Evolutionary conservation across 805 yeast genomes (phyloP), one percentile per base, ranked within the genome.

Genomic region (Candida ascalaphidarum): DNA sequence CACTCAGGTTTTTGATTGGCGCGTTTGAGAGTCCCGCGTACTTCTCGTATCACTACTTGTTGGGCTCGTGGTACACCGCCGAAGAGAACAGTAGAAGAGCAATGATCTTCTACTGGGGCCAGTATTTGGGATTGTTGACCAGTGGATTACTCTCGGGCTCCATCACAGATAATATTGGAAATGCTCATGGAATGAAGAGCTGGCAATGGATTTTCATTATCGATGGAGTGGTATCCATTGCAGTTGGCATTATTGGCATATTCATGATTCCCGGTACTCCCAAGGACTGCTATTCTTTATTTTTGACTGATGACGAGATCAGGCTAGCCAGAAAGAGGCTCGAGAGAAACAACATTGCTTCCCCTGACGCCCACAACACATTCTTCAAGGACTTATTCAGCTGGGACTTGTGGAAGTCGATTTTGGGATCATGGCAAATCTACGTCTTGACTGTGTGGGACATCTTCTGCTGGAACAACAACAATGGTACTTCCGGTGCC

Each of bases 221-320:
- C 23, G 55, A 53, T 32, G 54, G 51, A 11, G 25, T 48, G 5
- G 48, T 64, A 26, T 50, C 58, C 4, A 38, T 59, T 12, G 57
- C 53, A 3, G 48, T 60, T 11, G 68, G 66, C 0, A 11, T 61
- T 3, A 22, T 44, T 8, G 68, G 68, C 0, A 57, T 58, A 34
- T 55, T 63, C 29, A 46, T 60, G 4, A 57, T 71, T 28, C 79
- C 78, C 4, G 77, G 73, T 23, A 37, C 44, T 4, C 57, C 61
- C 3, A 27, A 36, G 21, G 36, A 35, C 23, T 66, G 77, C 43
- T 67, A 69, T 31, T 68, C 76, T 3, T 47, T 67, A 14, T 71
- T 63, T 40, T 46, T 76, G 15, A 61, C 73, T 0, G 77, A 73
- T 36, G 74, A 71, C 23, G 81, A 76, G 34, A 70, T 71, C 25